Conservation (phyloP, 116 monocot genomes). For the Zostera marina region DNA sequence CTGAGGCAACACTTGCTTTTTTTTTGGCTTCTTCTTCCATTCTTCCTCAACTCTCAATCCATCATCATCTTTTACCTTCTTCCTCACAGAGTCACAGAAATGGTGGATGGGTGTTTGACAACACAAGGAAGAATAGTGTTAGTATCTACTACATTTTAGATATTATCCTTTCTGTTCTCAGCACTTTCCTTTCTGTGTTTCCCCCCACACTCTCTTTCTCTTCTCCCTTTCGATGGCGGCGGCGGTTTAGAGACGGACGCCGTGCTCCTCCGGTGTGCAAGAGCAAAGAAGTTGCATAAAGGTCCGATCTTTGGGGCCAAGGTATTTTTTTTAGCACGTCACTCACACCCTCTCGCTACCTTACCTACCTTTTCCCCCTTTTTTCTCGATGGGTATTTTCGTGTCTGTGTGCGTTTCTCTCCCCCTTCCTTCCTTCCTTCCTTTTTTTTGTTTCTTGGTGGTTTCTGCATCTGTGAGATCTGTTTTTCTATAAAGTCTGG, state of each 20-base stretch:
- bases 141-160: not conserved
- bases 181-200: not conserved
- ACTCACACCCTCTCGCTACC: not conserved
- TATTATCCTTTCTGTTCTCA: not conserved
- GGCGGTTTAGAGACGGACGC: not conserved
- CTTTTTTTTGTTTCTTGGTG: not conserved
- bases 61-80: not conserved
- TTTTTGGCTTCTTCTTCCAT: constrained; percentile 2
- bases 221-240: not conserved
- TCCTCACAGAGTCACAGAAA: not conserved
- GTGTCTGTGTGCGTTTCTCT: not conserved
- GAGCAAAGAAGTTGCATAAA: not conserved
- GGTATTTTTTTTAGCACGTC: constrained; percentile 1
- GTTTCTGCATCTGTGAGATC: not conserved
- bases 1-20: constrained; percentile 4
- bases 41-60: too few relatives aligned
- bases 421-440: not conserved
- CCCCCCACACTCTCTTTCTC: not conserved
- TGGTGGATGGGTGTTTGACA: not conserved
- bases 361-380: not conserved
- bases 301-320: not conserved
- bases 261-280: constrained; percentile 1
- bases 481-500: not conserved
- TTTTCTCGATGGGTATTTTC: not conserved
- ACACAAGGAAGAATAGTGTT: not conserved